Evolutionary conservation across 306 rosid species (phyloP).

Genomic region (Sesbania bispinosa): DNA sequence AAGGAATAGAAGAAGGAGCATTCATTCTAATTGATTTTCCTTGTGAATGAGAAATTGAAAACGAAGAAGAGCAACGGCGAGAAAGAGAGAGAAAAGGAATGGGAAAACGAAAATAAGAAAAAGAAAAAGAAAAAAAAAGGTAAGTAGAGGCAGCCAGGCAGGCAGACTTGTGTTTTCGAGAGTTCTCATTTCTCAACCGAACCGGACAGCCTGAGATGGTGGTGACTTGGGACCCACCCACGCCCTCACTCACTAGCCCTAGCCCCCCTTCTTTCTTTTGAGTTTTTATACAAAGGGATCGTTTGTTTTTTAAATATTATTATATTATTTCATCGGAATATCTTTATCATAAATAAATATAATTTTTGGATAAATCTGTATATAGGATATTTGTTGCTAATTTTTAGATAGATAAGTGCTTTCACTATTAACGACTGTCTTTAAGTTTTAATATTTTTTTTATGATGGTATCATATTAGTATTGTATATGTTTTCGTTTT

Average conservation of each 20-base stretch:
- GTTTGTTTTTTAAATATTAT: background rate
- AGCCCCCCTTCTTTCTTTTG: too few species aligned
- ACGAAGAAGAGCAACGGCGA: conserved; percentile 1
- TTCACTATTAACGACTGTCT: too few species aligned
- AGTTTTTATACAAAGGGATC: background rate
- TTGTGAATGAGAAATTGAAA: background rate
- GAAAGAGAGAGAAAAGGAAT: background rate
- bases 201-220: conserved; percentile 36
- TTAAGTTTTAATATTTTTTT: too few species aligned
- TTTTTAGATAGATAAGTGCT: background rate
- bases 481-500: too few species aligned
- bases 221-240: conserved; percentile 22
- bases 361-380: too few species aligned
- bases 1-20: too few species aligned
- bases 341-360: background rate
- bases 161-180: conserved; percentile 7
- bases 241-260: too few species aligned
- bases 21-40: conserved; percentile 1
- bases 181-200: conserved; percentile 25
- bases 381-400: background rate
- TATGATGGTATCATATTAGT: too few species aligned
- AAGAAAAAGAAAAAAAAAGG: background rate
- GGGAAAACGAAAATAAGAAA: background rate
- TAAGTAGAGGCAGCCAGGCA: background rate
- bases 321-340: background rate